Percentiles rank a stretch among this genome's conserved stretches.
These are phyloP conservation scores for Phascolomyces articulosus DNA, from an alignment of 371 early-diverging fungal species.

Conservation along the genomic window DNA sequence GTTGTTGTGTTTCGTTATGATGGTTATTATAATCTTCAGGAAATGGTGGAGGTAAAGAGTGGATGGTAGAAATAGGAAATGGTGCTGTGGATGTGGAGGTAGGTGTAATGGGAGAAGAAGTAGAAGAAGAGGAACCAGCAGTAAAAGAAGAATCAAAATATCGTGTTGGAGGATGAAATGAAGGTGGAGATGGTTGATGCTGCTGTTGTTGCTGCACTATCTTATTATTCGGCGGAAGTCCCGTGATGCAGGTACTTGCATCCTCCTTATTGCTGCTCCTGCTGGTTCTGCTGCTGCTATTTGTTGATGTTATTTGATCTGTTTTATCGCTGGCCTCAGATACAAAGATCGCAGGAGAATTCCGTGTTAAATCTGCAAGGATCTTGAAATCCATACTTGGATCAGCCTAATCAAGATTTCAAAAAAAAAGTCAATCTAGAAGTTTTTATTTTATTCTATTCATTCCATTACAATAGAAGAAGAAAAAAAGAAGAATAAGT, in stretches of 20 bases:
- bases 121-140: too few species aligned
- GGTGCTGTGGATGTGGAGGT: background rate
- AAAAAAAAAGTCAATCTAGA: conserved; percentile 6
- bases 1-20: background rate
- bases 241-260: conserved; percentile 7
- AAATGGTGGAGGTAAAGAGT: conserved; percentile 8
- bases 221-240: background rate
- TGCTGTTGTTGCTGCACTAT: background rate
- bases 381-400: background rate
- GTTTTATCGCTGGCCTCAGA: conserved; percentile 6
- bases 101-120: background rate
- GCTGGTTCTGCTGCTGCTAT: background rate
- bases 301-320: conserved; percentile 8
- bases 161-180: background rate
- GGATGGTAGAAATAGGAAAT: background rate
- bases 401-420: background rate
- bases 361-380: background rate
- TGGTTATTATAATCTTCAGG: background rate
- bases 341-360: conserved; percentile 9
- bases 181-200: too few species aligned
- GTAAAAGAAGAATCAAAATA: conserved; percentile 2
- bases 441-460: background rate
- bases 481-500: background rate
- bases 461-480: background rate
- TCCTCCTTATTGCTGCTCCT: background rate